phyloP scores from a whole-genome alignment of 139 green algal genomes.

The Spirogloea muscicola region DNA sequence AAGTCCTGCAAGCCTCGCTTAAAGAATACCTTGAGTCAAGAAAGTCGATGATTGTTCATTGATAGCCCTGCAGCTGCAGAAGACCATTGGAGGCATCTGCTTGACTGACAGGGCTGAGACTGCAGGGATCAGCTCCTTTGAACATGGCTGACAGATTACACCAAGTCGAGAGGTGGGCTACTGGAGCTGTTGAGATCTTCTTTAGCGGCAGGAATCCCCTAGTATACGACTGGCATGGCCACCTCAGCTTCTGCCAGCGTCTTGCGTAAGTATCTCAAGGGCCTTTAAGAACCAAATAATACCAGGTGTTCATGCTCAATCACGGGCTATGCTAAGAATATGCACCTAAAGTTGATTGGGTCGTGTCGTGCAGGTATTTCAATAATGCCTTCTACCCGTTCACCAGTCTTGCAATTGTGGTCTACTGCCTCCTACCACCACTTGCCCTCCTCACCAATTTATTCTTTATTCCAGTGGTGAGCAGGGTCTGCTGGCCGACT shows the following conservation, averaged over 20 bases:
- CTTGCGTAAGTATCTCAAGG: conserved; percentile 41
- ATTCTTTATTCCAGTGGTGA: conserved; percentile 39
- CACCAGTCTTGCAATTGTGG: conserved; percentile 29
- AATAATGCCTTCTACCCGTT: conserved; percentile 45
- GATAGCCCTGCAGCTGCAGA: too few relatives aligned
- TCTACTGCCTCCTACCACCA: conserved; percentile 38
- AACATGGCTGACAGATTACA: conserved; percentile 43
- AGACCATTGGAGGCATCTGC: too few relatives aligned
- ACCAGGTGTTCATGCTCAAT: too few relatives aligned
- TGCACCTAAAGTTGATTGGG: too few relatives aligned
- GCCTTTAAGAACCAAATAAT: too few relatives aligned
- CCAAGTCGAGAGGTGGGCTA: conserved; percentile 36
- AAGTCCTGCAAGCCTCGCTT: too few relatives aligned
- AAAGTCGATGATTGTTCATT: too few relatives aligned
- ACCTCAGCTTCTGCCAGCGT: conserved; percentile 22
- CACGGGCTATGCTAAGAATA: too few relatives aligned
- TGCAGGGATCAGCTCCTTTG: conserved; percentile 31
- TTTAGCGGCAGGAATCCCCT: conserved; percentile 21
- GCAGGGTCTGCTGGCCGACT: too few relatives aligned
- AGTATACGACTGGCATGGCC: conserved; percentile 2
- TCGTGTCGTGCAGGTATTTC: conserved; percentile 30
- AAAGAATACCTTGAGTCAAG: too few relatives aligned
- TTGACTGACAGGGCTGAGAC: too few relatives aligned
- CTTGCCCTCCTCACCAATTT: conserved; percentile 35
- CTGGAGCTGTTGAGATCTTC: conserved; percentile 39